Evolutionary conservation across 2,329 filamentous ascomycete genomes (phyloP).

Genomic region (Fusarium denticulatum): DNA sequence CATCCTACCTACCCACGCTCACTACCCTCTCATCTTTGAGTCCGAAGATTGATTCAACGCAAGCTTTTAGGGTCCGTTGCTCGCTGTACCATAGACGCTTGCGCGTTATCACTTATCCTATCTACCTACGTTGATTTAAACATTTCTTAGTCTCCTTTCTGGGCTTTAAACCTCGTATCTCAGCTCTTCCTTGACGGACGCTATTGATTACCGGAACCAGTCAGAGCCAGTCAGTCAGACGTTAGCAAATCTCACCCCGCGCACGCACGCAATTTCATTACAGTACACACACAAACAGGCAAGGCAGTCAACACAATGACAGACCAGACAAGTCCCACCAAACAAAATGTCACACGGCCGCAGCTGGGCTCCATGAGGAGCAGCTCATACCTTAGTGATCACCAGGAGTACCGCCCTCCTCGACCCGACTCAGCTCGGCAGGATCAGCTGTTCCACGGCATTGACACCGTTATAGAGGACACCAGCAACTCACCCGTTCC

Average conservation of each 20-base stretch:
- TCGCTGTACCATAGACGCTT: not conserved
- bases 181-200: not conserved
- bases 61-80: constrained; percentile 21
- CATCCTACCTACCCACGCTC: constrained; percentile 2
- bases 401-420: constrained; percentile 71
- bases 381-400: constrained; percentile 70
- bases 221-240: constrained; percentile 12
- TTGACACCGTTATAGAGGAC: constrained; percentile 72
- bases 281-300: not conserved
- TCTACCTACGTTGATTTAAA: not conserved
- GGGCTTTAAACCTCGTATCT: not conserved
- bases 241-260: constrained; percentile 32
- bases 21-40: constrained; percentile 16
- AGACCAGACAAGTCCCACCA: constrained; percentile 46
- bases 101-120: not conserved
- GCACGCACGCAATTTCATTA: not conserved
- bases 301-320: constrained; percentile 42
- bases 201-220: constrained; percentile 9
- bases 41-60: constrained; percentile 24
- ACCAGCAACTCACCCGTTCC: constrained; percentile 50
- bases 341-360: constrained; percentile 53
- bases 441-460: constrained; percentile 63
- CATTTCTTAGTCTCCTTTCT: constrained; percentile 1
- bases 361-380: constrained; percentile 65
- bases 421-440: constrained; percentile 61